phyloP scores from a whole-genome alignment of 768 basidiomycete species.

The Cubamyces sp. region DNA sequence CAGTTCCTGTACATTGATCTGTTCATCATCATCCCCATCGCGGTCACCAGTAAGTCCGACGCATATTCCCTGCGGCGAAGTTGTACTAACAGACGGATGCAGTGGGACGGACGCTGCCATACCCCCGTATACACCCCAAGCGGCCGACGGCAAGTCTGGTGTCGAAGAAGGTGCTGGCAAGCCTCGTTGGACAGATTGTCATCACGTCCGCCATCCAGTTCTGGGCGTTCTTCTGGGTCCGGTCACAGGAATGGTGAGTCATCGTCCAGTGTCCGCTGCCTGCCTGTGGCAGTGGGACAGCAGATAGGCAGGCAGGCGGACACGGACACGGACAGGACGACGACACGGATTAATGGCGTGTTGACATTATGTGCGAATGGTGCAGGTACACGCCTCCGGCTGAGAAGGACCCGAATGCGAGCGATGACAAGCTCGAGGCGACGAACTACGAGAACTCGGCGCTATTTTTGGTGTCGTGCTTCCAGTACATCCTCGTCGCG shows the following conservation, averaged over 20 bases:
- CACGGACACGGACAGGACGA: no score
- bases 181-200: constrained; percentile 90
- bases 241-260: constrained; percentile 78
- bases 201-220: constrained; percentile 83
- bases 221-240: constrained; percentile 90
- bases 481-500: constrained; percentile 97
- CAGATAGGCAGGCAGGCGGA: not conserved
- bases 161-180: constrained; percentile 91
- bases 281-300: not conserved
- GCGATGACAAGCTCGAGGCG: constrained; percentile 74
- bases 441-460: constrained; percentile 91
- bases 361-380: constrained; percentile 10
- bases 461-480: constrained; percentile 92
- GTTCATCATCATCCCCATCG: constrained; percentile 96
- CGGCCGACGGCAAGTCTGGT: constrained; percentile 95
- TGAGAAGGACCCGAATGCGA: constrained; percentile 44
- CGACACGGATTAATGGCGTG: not conserved
- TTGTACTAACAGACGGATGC: constrained; percentile 17
- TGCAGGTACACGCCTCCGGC: constrained; percentile 81
- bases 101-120: constrained; percentile 97
- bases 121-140: constrained; percentile 82
- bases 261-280: not conserved
- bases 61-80: not conserved
- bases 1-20: constrained; percentile 98
- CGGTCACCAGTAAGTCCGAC: constrained; percentile 84